Evolutionary conservation across 805 yeast genomes (phyloP).

Genomic region (Komagataella populi): DNA sequence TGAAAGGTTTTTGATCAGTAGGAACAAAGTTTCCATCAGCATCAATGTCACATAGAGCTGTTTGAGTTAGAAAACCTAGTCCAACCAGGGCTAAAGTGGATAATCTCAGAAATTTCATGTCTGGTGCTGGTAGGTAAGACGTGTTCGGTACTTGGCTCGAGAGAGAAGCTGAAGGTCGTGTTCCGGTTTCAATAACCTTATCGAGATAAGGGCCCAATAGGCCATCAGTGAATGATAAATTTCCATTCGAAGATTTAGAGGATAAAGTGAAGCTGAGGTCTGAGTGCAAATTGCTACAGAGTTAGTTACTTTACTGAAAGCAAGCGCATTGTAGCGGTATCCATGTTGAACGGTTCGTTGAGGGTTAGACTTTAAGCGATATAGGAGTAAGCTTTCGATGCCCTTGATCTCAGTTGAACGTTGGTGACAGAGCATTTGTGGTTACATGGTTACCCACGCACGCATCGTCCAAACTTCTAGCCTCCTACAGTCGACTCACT

Average conservation of each 20-base stretch:
- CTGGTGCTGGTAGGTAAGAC: neutral
- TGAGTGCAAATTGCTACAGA: no score
- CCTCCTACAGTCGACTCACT: no score
- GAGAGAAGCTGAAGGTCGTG: neutral
- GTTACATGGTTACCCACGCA: no score
- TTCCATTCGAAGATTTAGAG: neutral
- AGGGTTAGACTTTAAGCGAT: no score
- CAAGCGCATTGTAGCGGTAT: no score
- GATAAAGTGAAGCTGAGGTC: no score
- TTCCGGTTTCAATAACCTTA: neutral
- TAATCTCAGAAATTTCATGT: neutral
- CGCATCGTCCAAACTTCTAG: no score
- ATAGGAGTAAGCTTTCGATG: no score
- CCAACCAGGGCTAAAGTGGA: neutral
- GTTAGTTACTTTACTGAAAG: no score
- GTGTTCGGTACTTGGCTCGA: neutral
- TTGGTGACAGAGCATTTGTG: no score
- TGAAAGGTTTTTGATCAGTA: slow-evolving; percentile 23
- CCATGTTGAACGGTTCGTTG: no score
- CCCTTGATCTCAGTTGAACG: no score
- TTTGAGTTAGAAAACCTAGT: neutral
- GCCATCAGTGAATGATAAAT: neutral
- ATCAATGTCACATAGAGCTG: neutral
- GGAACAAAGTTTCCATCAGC: slow-evolving; percentile 13
- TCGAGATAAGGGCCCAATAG: neutral